These are phyloP conservation scores for Calonectria honghensis DNA, from an alignment of 2,329 filamentous ascomycete species.

Conservation along the genomic window DNA sequence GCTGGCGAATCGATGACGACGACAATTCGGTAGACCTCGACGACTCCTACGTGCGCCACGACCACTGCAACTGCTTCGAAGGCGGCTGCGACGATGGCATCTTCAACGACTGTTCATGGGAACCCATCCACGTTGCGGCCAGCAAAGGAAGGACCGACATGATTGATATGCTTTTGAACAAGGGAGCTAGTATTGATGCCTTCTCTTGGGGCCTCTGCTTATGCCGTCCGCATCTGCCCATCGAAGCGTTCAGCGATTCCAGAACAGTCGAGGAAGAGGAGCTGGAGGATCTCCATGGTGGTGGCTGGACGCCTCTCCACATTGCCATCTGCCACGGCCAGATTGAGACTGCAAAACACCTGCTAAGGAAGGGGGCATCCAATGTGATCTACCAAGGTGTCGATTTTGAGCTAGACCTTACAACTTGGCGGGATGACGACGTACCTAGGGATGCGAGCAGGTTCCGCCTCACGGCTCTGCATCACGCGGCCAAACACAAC, in stretches of 20 bases:
- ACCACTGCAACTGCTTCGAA: slow-evolving; percentile 53
- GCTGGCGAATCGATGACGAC: slow-evolving; percentile 53
- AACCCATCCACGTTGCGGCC: slow-evolving; percentile 54
- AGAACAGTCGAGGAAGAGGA: slow-evolving; percentile 54
- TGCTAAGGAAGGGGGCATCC: slow-evolving; percentile 51
- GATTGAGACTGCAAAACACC: slow-evolving; percentile 51
- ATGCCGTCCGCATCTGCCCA: slow-evolving; percentile 54
- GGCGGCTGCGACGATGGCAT: slow-evolving; percentile 55
- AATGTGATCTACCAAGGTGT: slow-evolving; percentile 52
- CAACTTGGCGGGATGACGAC: slow-evolving; percentile 50
- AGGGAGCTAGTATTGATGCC: slow-evolving; percentile 51
- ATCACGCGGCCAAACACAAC: slow-evolving; percentile 50
- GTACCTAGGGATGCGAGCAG: slow-evolving; percentile 44
- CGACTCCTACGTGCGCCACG: slow-evolving; percentile 50
- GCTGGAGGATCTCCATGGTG: slow-evolving; percentile 54
- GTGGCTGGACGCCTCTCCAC: slow-evolving; percentile 55
- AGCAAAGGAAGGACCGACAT: slow-evolving; percentile 55
- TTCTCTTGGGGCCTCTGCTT: slow-evolving; percentile 54
- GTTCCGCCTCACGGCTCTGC: slow-evolving; percentile 53
- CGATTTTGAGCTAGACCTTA: slow-evolving; percentile 51
- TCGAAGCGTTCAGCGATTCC: slow-evolving; percentile 52
- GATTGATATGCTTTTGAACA: slow-evolving; percentile 52
- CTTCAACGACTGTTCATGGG: slow-evolving; percentile 55
- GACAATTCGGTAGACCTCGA: slow-evolving; percentile 54
- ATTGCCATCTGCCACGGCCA: slow-evolving; percentile 54